Evolutionary conservation across 2,329 filamentous ascomycete species (phyloP).

Genomic region (Phaeoacremonium minimum): DNA sequence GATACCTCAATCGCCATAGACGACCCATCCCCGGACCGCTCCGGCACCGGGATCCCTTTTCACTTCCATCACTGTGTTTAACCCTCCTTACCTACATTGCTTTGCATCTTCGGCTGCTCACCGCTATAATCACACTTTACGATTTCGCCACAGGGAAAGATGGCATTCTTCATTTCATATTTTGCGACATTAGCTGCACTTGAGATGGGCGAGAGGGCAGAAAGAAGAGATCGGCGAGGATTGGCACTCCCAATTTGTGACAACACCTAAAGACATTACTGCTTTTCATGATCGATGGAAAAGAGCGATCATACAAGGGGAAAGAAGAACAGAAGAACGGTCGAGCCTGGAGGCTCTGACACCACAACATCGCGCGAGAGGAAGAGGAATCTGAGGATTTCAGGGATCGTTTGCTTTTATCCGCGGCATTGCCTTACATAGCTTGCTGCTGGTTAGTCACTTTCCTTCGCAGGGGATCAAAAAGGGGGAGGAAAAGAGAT

Average conservation of each 20-base stretch:
- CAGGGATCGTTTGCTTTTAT: too few relatives aligned
- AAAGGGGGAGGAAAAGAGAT: not conserved
- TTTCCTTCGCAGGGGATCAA: not conserved
- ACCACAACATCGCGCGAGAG: not conserved
- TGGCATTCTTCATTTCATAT: not conserved
- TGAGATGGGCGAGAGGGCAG: too few relatives aligned
- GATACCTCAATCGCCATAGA: conserved; percentile 47
- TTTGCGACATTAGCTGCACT: too few relatives aligned
- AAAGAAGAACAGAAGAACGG: not conserved
- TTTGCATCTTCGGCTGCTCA: conserved; percentile 31
- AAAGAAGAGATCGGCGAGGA: too few relatives aligned
- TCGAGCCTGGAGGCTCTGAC: not conserved
- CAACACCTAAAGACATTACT: too few relatives aligned
- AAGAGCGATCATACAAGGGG: not conserved
- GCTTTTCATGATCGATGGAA: not conserved
- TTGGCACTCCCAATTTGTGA: too few relatives aligned
- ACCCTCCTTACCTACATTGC: conserved; percentile 37
- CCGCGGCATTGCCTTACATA: too few relatives aligned
- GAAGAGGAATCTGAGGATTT: not conserved
- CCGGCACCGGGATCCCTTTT: conserved; percentile 22
- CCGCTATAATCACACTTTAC: not conserved
- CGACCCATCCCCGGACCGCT: conserved; percentile 26
- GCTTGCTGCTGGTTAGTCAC: too few relatives aligned
- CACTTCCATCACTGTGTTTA: conserved; percentile 22
- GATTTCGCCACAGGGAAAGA: not conserved